Evolutionary conservation across 2,329 filamentous ascomycete genomes (phyloP), one percentile per base, ranked within the genome.

Genomic region (Botrytis elliptica): DNA sequence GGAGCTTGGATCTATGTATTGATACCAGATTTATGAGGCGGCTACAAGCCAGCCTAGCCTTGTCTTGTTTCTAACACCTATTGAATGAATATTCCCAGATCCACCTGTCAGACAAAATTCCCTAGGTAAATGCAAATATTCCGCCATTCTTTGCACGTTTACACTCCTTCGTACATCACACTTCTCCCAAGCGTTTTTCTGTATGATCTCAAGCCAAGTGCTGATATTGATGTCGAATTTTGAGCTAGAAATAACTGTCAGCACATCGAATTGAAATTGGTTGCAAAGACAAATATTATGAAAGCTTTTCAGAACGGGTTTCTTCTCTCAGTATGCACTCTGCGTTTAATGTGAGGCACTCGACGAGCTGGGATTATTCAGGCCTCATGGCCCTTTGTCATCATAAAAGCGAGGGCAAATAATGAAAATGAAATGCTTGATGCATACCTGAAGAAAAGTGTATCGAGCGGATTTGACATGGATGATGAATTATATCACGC

Each of bases 311-410:
- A 81, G 80, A 81, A 79, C 77, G 79, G 77, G 80, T 81, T 82
- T 81, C 75, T 93, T 88, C 92, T 98, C 94, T 97, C 95, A 98
- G 85, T 83, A 90, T 89, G 88, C 87, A 88, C 92, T 93, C 92
- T 87, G 88, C 88, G 90, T 93, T 90, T 85, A 86, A 85, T 84
- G 71, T 88, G 90, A 93, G 92, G 89, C 89, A 90, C 91, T 98
- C 95, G 92, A 97, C 92, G 96, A 99, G 96, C 96, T 99, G 96
- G 96, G 96, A 93, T 97, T 95, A 93, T 81, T 94, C 92, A 92
- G 95, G 94, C 93, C 88, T 85, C 86, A 87, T 88, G 91, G 93
- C 94, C 96, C 92, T 97, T 97, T 92, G 91, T 98, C 96, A 98
- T 98, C 96, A 97, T 92, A 80, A 83, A 86, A 90, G 80, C 79